Evolutionary conservation across 768 basidiomycete species (phyloP), one percentile per base, ranked within the genome.

Genomic region (Lactarius akahatsu): DNA sequence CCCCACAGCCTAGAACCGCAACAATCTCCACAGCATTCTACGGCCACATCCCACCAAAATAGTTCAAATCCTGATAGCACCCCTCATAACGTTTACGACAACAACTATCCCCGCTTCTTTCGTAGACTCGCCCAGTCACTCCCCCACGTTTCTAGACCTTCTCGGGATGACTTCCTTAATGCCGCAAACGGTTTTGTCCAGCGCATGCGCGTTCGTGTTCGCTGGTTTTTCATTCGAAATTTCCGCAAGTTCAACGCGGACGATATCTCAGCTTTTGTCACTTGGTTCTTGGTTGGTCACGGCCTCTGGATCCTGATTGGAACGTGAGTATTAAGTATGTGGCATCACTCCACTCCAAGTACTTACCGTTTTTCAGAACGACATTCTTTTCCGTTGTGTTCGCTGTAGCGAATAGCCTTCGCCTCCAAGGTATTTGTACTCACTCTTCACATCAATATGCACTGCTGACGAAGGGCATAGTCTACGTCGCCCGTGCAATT

Each of bases 301-400:
- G 92, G 94, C 2, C 77, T 96, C 3, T 98, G 97, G 96, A 91
- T 99, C 68, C 78, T 98, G 59, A 82, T 99, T 58, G 95, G 95
- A 77, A 98, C 94, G 89, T 93, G 73, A 77, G 91, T 82, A 20
- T 26, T 20, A 32, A 26, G 36, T 26, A 20, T 30, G 20, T 15
- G 9, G 38, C 20, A 2, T 57, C 52, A 4, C 62, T 23, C 16
- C 13, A 41, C 10, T 15, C 38, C n/a, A 30, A 18, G 23, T 58
- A 2, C 61, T 66, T 34, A 63, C 59, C 61, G 5, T 64, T 63
- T 32, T 47, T 50, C 8, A 91, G 94, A 23, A 98, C 97, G 2
- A 96, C 94, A 0, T 98, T 98, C 79, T 91, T 97, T 76, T 96
- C 96, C 7, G 92, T 94, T 20, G 78, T 98, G 32, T 95, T 98